Evolutionary conservation across 805 yeast species (phyloP), one percentile per base, ranked within the genome.

Genomic region (Ogataea nitratoaversa): DNA sequence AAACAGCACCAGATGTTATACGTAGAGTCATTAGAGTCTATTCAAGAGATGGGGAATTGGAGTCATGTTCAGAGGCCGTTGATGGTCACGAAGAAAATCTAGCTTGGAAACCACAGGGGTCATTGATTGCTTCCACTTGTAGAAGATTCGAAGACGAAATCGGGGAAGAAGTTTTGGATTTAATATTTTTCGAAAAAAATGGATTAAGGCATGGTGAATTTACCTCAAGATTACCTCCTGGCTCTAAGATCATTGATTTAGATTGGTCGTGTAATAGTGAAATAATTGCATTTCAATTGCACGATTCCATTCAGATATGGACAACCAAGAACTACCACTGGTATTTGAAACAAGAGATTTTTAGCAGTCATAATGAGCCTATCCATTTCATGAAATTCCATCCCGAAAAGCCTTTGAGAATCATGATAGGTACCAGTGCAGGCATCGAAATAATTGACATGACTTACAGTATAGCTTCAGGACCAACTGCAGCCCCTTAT

Each of bases 131-230:
- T 2, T 73, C 91, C 2, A 76, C 90, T 3, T 95, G 84, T 58
- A 70, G 95, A 54, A 74, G 71, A 44, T 50, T 61, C 19, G 81
- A 76, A 42, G 78, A 68, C 20, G 77, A 74, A 37, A 61, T 67
- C 17, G 74, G 71, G 7, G 75, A 69, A 37, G 65, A 63, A 18
- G 70, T 59, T 1, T 55, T 71, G 43, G 76, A 73, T 43, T 60
- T 90, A 25, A 78, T 87, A 1, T 93, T 93, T 53, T 90, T 86
- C 56, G 99, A 93, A 64, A 76, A 87, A 57, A 93, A 93, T 59
- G 99, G 99, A 11, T 72, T 93, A 39, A 76, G 95, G 57, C 93
- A 90, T 53, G 93, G 95, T 38, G 89, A 84, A 50, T 91, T 93
- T 54, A 70, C 76, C 38, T 67, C 91, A 0, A 70, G 93, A 44